A percentile compares a stretch with the other conserved stretches of the same genome.
phyloP scores from a whole-genome alignment of 352 stramenopile genomes.

The Phytophthora hybrid region DNA sequence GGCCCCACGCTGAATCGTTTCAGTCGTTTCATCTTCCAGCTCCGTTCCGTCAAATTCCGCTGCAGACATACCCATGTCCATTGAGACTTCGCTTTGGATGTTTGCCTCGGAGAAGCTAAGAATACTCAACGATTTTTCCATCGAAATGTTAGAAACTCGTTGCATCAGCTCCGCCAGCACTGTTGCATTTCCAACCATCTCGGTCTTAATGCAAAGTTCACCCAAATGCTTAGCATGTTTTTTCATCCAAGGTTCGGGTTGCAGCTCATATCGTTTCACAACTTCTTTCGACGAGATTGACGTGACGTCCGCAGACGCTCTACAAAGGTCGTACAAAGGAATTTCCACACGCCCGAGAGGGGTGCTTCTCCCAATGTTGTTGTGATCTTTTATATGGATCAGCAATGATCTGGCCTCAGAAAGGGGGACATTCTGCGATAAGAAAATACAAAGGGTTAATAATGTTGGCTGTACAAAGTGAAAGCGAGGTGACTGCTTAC shows the following conservation, averaged over 20 bases:
- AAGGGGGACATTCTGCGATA: conserved; percentile 56
- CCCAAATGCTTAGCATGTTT: conserved; percentile 61
- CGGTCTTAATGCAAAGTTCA: conserved; percentile 73
- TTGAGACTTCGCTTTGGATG: conserved; percentile 34
- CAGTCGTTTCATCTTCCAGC: conserved; percentile 59
- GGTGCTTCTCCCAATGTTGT: conserved; percentile 69
- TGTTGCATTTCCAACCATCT: conserved; percentile 67
- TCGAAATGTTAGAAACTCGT: conserved; percentile 38
- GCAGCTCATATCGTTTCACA: conserved; percentile 66
- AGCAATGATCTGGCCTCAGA: conserved; percentile 53
- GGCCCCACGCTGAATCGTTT: conserved; percentile 48
- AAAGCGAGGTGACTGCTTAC: conserved; percentile 34
- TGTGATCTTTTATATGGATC: conserved; percentile 82
- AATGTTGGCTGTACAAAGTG: background rate
- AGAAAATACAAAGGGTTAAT: conserved; percentile 7
- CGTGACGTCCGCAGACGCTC: conserved; percentile 55
- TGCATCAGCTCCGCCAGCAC: conserved; percentile 66
- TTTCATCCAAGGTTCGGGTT: conserved; percentile 80
- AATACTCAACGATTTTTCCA: conserved; percentile 61
- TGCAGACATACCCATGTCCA: conserved; percentile 13
- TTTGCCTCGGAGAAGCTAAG: conserved; percentile 63
- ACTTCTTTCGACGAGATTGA: conserved; percentile 61
- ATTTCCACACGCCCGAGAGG: conserved; percentile 75
- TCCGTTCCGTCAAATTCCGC: conserved; percentile 19
- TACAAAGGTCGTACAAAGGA: conserved; percentile 66